Conservation (phyloP, 169 alveolate species). For the Cryptosporidium viatorum region DNA sequence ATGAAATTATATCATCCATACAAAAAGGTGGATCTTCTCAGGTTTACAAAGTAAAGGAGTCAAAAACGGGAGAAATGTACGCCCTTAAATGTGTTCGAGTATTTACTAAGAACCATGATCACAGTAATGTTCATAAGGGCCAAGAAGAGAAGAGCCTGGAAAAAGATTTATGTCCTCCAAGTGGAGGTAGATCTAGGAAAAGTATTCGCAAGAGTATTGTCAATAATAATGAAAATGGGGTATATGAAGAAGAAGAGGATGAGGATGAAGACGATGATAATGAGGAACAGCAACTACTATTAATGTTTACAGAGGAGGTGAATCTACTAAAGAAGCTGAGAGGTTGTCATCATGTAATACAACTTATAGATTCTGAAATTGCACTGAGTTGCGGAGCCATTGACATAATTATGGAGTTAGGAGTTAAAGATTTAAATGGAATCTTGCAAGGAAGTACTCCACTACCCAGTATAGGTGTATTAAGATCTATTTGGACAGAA, state of each 20-base stretch:
- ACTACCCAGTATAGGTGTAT: slow-evolving; percentile 22
- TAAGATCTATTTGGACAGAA: slow-evolving; percentile 73
- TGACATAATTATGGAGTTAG: slow-evolving; percentile 67
- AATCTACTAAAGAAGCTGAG: slow-evolving; percentile 42
- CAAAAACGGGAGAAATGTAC: slow-evolving; percentile 33
- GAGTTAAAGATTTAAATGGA: slow-evolving; percentile 65
- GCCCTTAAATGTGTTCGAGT: slow-evolving; percentile 72
- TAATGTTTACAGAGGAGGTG: slow-evolving; percentile 73
- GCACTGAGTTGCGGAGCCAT: slow-evolving; percentile 73
- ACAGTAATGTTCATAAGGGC: not conserved
- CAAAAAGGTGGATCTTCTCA: slow-evolving; percentile 75
- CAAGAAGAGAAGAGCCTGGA: not conserved
- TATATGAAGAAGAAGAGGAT: slow-evolving; percentile 24
- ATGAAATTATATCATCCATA: slow-evolving; percentile 72
- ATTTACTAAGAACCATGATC: slow-evolving; percentile 58
- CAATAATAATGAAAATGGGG: not conserved
- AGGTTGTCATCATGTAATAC: slow-evolving; percentile 71
- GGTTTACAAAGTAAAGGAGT: slow-evolving; percentile 71
- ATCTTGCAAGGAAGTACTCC: slow-evolving; percentile 68
- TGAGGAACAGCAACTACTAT: slow-evolving; percentile 55
- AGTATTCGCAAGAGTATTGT: slow-evolving; percentile 28
- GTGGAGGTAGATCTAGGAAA: slow-evolving; percentile 25
- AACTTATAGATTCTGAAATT: slow-evolving; percentile 57
- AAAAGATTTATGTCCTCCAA: not conserved
- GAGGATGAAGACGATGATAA: slow-evolving; percentile 69